Evolutionary conservation across 495 filamentous ascomycete species (phyloP), one percentile per base, ranked within the genome.

Genomic region (Xylaria venustula): DNA sequence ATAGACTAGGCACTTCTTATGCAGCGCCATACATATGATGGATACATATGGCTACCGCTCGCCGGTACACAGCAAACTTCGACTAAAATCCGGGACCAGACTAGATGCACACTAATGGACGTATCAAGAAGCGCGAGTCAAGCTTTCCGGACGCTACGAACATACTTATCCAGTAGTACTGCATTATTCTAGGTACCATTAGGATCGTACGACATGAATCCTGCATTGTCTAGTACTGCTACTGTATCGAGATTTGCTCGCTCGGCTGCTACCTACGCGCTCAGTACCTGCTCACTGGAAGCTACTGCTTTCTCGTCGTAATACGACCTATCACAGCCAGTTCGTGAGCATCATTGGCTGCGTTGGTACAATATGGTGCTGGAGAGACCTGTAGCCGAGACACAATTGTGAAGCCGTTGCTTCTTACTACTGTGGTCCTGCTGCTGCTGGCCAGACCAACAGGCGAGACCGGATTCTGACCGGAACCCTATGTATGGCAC

Each of bases 41-140:
- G n/a, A n/a, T n/a, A n/a, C n/a, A n/a, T n/a, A n/a, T n/a, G n/a
- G n/a, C n/a, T n/a, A n/a, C n/a, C 8, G 34, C 55, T 58, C n/a
- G 14, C 36, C 56, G 55, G 55, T 46, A 44, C 37, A 34, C 30
- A 34, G 30, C 30, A 34, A 34, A 34, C 30, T 34, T 34, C 30
- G 30, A 34, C 30, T 34, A 34, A 11, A 11, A 11, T 34, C 11
- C 11, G 5, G 5, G 11, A 11, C 30, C 30, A 34, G 30, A 34
- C 30, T 34, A 34, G 30, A 11, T 46, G 19, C 22, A n/a, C 44
- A n/a, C 44, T 49, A 58, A 59, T 9, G 34, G 28, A 41, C 37
- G 37, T 46, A 49, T 30, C 54, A 37, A 49, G 25, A n/a, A 32
- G 56, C 53, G 26, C 53, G 53, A 55, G 40, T 45, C 53, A 55